These are phyloP conservation scores for Cicer judaicum DNA, from an alignment of 306 rosid species.

Conservation along the genomic window DNA sequence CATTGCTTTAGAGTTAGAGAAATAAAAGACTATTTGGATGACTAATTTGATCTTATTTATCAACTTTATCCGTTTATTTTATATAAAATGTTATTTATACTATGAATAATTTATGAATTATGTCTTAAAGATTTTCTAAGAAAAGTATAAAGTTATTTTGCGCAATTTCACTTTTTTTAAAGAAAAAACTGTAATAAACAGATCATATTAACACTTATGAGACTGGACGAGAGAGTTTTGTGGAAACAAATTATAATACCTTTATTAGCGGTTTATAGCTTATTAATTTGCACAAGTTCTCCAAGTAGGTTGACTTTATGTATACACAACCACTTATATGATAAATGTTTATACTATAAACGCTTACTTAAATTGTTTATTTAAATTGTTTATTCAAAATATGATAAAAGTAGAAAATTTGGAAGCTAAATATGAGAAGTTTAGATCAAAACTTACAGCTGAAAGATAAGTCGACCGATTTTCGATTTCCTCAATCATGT, in stretches of 20 bases:
- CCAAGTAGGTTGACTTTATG: not conserved
- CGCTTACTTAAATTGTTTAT: not conserved
- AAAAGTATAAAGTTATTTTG: too few species aligned
- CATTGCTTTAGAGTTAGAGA: not conserved
- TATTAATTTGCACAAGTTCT: not conserved
- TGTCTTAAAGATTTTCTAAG: too few species aligned
- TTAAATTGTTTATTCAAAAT: not conserved
- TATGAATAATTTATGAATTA: too few species aligned
- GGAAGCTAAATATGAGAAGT: constrained; percentile 14
- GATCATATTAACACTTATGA: too few species aligned
- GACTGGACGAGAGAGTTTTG: not conserved
- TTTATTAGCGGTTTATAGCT: not conserved
- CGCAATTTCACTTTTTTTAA: too few species aligned
- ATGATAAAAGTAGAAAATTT: not conserved
- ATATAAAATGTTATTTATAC: too few species aligned
- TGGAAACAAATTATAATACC: not conserved
- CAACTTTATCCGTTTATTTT: too few species aligned
- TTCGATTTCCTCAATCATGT: constrained; percentile 97
- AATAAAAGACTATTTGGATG: not conserved
- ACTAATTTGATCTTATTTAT: not conserved
- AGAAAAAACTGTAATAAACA: too few species aligned
- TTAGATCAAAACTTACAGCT: constrained; percentile 64
- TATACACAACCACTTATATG: not conserved
- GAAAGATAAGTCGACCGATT: constrained; percentile 75
- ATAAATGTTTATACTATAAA: not conserved